phyloP scores from a whole-genome alignment of 1,284 basidiomycete genomes.

The Cryptococcus maquisensis region DNA sequence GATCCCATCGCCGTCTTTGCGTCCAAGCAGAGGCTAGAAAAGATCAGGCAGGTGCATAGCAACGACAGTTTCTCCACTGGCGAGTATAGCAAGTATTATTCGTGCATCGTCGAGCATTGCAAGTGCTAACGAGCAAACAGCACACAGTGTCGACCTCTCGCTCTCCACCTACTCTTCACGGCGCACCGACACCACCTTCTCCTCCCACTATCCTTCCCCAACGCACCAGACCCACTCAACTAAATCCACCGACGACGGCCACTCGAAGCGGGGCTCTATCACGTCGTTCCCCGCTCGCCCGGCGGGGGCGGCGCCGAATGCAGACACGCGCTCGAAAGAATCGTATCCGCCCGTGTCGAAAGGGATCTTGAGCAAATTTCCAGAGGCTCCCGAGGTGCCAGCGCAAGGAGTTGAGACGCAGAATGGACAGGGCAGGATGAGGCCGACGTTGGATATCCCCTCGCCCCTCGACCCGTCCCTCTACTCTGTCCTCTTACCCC shows the following conservation, averaged over 20 bases:
- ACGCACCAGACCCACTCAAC: conserved; percentile 8
- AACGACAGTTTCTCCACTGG: conserved; percentile 9
- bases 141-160: conserved; percentile 8
- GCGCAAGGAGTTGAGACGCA: not conserved
- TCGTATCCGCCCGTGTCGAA: not conserved
- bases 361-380: conserved; percentile 4
- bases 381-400: not conserved
- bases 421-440: not conserved
- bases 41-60: conserved; percentile 6
- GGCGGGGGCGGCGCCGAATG: conserved; percentile 2
- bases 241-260: conserved; percentile 5
- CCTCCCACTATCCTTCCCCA: conserved; percentile 9
- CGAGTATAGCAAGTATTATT: conserved; percentile 11
- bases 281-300: conserved; percentile 10
- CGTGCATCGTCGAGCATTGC: not conserved
- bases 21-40: not conserved
- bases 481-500: conserved; percentile 23
- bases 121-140: not conserved
- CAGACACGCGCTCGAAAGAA: not conserved
- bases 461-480: conserved; percentile 1
- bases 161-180: conserved; percentile 6
- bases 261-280: conserved; percentile 5
- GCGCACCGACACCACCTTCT: conserved; percentile 3
- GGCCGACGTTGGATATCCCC: conserved; percentile 1
- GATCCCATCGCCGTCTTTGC: conserved; percentile 2